phyloP scores from a whole-genome alignment of 1,284 basidiomycete genomes.

The Cryptococcus sp. region DNA sequence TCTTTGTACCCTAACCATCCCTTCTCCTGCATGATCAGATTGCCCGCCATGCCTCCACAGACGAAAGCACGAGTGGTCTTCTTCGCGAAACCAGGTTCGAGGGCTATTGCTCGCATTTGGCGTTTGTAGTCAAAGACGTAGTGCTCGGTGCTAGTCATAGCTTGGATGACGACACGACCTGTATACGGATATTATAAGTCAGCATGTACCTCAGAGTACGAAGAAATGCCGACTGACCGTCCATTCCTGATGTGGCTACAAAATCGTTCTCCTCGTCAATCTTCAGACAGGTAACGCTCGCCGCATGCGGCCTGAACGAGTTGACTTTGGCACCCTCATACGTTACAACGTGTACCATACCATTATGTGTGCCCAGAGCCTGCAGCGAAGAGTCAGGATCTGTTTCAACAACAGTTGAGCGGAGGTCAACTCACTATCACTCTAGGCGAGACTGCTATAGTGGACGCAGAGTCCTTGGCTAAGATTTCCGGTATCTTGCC shows the following conservation, averaged over 20 bases:
- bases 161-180: constrained; percentile 88
- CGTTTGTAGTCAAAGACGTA: constrained; percentile 91
- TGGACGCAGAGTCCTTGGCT: constrained; percentile 82
- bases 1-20: constrained; percentile 97
- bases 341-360: constrained; percentile 84
- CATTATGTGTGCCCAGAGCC: constrained; percentile 88
- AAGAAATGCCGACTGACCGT: constrained; percentile 64
- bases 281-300: constrained; percentile 80
- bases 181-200: not conserved
- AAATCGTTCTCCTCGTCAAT: constrained; percentile 86
- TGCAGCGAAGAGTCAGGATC: constrained; percentile 41
- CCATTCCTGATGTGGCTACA: constrained; percentile 88
- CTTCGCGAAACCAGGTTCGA: constrained; percentile 89
- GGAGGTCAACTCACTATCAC: constrained; percentile 62
- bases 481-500: constrained; percentile 77
- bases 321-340: constrained; percentile 79
- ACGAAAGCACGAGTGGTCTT: constrained; percentile 80
- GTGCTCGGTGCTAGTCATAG: constrained; percentile 75
- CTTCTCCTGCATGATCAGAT: constrained; percentile 83
- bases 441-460: constrained; percentile 73
- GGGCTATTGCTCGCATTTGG: constrained; percentile 83
- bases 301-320: constrained; percentile 89
- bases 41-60: constrained; percentile 90
- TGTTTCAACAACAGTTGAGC: not conserved
- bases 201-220: constrained; percentile 32